Conservation (phyloP, 2,329 filamentous ascomycete genomes). For the Alternaria sp. region DNA sequence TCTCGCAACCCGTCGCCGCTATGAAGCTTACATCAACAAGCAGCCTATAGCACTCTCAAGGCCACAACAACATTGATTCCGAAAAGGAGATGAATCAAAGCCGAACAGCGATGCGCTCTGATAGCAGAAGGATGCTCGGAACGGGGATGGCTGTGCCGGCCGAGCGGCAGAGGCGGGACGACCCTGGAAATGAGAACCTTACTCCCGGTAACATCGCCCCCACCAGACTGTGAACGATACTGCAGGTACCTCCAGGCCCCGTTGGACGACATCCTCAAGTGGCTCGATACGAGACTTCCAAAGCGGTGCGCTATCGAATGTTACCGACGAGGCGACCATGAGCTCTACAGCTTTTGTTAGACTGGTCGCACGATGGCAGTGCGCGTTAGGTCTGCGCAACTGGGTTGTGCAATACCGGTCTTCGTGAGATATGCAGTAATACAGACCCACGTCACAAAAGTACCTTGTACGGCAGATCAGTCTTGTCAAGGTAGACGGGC, state of each 20-base stretch:
- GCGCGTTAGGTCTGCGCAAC: background rate
- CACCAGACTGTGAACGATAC: background rate
- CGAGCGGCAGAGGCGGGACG: background rate
- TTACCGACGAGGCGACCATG: background rate
- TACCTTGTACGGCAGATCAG: background rate
- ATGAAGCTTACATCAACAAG: background rate
- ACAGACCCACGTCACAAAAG: background rate
- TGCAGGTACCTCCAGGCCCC: background rate
- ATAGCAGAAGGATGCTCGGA: background rate
- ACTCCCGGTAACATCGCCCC: background rate
- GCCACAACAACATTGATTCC: background rate
- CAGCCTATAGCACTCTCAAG: background rate
- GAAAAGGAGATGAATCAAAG: background rate
- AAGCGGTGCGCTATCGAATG: background rate
- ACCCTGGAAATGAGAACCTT: background rate
- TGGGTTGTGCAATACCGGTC: background rate
- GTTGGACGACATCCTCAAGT: background rate
- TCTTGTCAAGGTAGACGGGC: background rate
- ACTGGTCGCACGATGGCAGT: background rate
- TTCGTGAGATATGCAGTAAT: background rate
- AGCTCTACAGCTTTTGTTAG: background rate
- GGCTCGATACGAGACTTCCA: background rate
- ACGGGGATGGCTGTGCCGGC: background rate
- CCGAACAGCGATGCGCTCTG: background rate
- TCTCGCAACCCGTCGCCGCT: background rate